A percentile compares a stretch with the other conserved stretches of the same genome.
These are phyloP conservation scores for Cucumis hystrix DNA, from an alignment of 306 rosid genomes.

Conservation along the genomic window DNA sequence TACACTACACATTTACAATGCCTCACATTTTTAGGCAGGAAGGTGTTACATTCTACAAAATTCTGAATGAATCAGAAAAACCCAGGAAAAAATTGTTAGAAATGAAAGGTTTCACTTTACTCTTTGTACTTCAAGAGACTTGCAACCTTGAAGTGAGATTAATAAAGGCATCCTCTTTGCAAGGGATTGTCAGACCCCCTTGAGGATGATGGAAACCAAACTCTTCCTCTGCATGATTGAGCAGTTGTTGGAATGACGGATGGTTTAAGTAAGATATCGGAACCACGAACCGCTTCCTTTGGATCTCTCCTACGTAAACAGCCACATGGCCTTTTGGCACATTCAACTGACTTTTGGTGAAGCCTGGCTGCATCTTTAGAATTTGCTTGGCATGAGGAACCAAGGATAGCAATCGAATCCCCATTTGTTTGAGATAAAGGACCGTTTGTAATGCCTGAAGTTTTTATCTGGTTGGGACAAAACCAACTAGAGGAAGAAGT, in stretches of 20 bases:
- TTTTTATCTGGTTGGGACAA: background rate
- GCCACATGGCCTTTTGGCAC: conserved; percentile 3
- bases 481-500: background rate
- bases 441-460: background rate
- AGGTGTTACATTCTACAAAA: background rate
- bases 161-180: conserved; percentile 22
- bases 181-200: conserved; percentile 35
- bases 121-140: background rate
- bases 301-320: conserved; percentile 3
- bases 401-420: background rate
- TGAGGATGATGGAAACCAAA: conserved; percentile 30
- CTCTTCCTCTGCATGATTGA: conserved; percentile 21
- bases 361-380: background rate
- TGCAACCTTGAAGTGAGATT: conserved; percentile 15
- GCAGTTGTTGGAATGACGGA: conserved; percentile 10
- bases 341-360: background rate
- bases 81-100: no score
- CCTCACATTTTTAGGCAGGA: background rate
- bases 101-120: no score
- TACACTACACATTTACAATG: background rate
- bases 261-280: conserved; percentile 17
- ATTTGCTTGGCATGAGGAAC: conserved; percentile 5
- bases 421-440: background rate
- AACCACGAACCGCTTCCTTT: conserved; percentile 1
- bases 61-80: background rate